A percentile compares a stretch with the other conserved stretches of the same genome.
These are phyloP conservation scores for Trebouxia gelatinosa DNA, from an alignment of 163 green algal genomes.

Conservation along the genomic window DNA sequence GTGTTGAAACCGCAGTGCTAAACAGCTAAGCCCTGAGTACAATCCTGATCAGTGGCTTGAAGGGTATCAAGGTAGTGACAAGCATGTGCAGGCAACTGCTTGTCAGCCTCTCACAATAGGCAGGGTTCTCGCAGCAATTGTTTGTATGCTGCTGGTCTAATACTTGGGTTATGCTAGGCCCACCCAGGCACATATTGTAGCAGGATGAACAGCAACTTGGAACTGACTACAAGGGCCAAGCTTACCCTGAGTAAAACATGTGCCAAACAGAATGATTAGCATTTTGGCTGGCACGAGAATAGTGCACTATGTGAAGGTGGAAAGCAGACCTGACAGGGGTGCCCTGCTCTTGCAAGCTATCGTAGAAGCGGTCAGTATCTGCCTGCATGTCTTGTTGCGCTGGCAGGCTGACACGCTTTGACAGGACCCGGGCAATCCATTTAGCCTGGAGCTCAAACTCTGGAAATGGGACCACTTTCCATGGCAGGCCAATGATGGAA, in stretches of 20 bases:
- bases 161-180: too few relatives aligned
- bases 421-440: conserved; percentile 55
- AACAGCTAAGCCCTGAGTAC: too few relatives aligned
- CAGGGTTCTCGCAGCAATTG: too few relatives aligned
- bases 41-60: too few relatives aligned
- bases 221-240: too few relatives aligned
- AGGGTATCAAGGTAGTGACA: too few relatives aligned
- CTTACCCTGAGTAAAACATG: too few relatives aligned
- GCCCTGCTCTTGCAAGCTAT: neutral
- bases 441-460: conserved; percentile 65
- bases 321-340: conserved; percentile 14
- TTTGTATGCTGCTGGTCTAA: neutral
- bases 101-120: too few relatives aligned
- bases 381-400: conserved; percentile 6
- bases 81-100: too few relatives aligned
- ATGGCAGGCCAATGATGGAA: conserved; percentile 86
- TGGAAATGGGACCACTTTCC: conserved; percentile 79
- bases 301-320: neutral
- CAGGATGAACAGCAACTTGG: neutral
- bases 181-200: neutral
- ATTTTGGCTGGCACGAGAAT: neutral
- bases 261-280: neutral
- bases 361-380: conserved; percentile 27
- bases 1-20: too few relatives aligned
- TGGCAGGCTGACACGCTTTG: conserved; percentile 29